Base-by-base conservation (phyloP, 192 early-diverging fungal species). In the Chytriomyces confervae region DNA sequence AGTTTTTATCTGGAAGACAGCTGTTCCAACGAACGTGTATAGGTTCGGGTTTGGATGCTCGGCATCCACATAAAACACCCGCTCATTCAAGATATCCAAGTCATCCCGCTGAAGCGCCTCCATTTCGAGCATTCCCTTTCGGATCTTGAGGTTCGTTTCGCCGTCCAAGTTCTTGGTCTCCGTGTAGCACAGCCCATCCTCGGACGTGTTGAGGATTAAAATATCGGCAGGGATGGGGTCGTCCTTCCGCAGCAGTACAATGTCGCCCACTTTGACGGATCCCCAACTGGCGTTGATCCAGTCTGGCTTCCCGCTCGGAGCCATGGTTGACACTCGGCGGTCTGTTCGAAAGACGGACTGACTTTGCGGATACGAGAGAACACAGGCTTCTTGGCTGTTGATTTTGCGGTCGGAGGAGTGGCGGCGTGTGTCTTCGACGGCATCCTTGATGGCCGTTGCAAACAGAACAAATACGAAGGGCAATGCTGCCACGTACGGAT, bases 151-250 rank as follows among this genome's bases (percentile, higher is more conserved):
- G 77, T 98, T 99, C 7, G 97, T 99, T 80, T 99, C 97, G 71
- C 97, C 97, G 73, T 99, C 97, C 50, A 99, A 87, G 78, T 97
- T 96, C 76, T 99, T 97, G 0, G 97, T 99, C 82, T 99, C 97
- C n/a, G 97, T 88, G 82, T 94, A 98, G 70, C 95, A 96, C 0
- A 93, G 79, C 60, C 91, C 91, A 73, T 96, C 94, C 63, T 96
- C 97, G 27, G 92, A 94, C 13, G 95, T 91, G 6, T 90, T 87
- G 7, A 99, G 86, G 80, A 98, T 89, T 20, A 97, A 83, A 36
- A 98, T 77, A 84, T 99, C 97, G 2, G 95, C 97, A 0, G 97
- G 97, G 50, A 98, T 91, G 10, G 91, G 72, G 44, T 97, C 94
- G 76, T 97, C 89, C 49, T 95, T 92, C 47, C 90, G 86, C 64